phyloP scores from a whole-genome alignment of 257 asterid species.

The Solanum neorickii region DNA sequence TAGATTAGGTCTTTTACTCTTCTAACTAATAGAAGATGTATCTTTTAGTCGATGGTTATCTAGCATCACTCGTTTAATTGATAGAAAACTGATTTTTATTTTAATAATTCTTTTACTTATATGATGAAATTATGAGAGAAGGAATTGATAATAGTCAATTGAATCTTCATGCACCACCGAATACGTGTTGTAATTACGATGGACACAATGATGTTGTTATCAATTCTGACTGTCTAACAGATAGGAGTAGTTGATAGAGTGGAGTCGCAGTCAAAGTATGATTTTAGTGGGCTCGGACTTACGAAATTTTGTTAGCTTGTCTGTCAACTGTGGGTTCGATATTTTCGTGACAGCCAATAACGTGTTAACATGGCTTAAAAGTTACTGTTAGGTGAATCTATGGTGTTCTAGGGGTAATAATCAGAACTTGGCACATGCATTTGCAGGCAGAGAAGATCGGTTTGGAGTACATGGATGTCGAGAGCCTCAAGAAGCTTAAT shows the following conservation, averaged over 20 bases:
- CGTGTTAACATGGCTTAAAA: background rate
- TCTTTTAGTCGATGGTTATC: background rate
- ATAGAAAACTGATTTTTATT: background rate
- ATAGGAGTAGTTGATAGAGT: background rate
- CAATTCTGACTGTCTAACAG: background rate
- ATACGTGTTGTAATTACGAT: background rate
- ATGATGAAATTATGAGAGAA: background rate
- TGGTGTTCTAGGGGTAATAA: background rate
- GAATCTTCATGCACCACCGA: background rate
- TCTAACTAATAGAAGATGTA: background rate
- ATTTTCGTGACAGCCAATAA: background rate
- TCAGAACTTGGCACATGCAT: background rate
- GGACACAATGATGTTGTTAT: background rate
- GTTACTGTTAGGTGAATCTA: background rate
- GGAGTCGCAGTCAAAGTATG: background rate
- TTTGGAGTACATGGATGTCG: conserved; percentile 15
- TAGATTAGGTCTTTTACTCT: background rate
- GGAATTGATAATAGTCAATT: background rate
- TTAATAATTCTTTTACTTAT: no score
- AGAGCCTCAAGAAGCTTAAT: conserved; percentile 10
- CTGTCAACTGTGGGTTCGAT: no score
- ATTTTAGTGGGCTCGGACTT: background rate
- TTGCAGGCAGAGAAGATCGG: conserved; percentile 9
- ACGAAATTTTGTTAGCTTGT: background rate
- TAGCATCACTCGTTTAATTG: background rate